These are phyloP conservation scores for Stramenopiles sp. DNA, from an alignment of 352 stramenopile genomes.

Conservation along the genomic window DNA sequence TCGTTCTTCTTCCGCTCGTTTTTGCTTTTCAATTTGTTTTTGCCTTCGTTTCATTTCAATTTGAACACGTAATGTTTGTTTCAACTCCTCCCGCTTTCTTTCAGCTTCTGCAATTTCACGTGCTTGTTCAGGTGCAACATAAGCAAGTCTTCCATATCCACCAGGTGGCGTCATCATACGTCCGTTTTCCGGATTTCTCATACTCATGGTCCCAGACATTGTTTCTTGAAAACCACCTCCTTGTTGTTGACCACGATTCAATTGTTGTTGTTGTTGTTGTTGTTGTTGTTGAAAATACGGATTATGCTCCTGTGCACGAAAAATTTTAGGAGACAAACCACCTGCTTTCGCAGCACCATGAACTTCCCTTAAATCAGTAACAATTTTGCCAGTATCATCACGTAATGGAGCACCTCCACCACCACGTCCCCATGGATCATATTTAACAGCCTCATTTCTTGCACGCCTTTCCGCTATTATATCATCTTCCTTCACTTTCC, in stretches of 20 bases:
- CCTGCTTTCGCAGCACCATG: background rate
- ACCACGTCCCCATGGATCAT: background rate
- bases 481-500: background rate
- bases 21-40: background rate
- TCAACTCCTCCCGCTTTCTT: background rate
- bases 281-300: background rate
- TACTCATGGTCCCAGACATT: too few species aligned
- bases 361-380: constrained; percentile 2
- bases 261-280: background rate
- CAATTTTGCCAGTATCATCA: background rate
- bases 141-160: background rate
- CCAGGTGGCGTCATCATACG: background rate
- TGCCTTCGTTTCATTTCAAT: background rate
- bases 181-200: background rate
- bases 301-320: background rate
- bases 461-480: background rate
- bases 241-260: background rate
- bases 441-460: background rate
- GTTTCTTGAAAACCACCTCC: too few species aligned
- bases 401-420: background rate
- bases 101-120: background rate
- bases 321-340: background rate
- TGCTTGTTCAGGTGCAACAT: background rate
- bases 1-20: background rate
- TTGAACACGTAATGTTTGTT: background rate